Conservation (phyloP, 176 grass and related monocot genomes). For the Hyparrhenia diplandra region DNA sequence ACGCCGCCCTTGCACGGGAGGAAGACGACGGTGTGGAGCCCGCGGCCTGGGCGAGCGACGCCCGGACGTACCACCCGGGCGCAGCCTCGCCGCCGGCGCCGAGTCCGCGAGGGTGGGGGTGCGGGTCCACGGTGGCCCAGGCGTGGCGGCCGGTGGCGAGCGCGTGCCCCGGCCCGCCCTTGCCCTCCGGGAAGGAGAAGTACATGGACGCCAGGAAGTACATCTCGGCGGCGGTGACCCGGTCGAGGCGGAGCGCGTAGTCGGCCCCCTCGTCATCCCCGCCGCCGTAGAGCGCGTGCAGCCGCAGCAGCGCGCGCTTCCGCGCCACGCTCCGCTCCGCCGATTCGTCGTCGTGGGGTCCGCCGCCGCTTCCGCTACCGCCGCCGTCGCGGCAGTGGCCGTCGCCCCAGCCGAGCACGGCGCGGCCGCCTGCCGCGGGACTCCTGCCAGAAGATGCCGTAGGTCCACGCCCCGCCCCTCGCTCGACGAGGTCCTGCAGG, state of each 20-base stretch:
- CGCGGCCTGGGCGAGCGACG: slow-evolving; percentile 53
- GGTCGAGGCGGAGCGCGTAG: slow-evolving; percentile 59
- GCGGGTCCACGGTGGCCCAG: slow-evolving; percentile 48
- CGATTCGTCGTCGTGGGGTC: not conserved
- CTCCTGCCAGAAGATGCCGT: slow-evolving; percentile 89
- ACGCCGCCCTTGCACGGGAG: slow-evolving; percentile 66
- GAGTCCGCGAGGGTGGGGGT: not conserved
- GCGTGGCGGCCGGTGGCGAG: slow-evolving; percentile 46
- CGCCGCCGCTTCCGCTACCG: not conserved
- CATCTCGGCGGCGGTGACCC: slow-evolving; percentile 69
- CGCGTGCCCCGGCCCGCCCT: slow-evolving; percentile 56
- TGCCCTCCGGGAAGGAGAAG: slow-evolving; percentile 61
- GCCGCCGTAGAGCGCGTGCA: slow-evolving; percentile 59
- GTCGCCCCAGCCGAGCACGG: slow-evolving; percentile 78
- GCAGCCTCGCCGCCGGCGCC: not conserved
- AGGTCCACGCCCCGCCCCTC: slow-evolving; percentile 42
- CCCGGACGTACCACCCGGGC: slow-evolving; percentile 57
- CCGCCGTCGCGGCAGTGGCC: slow-evolving; percentile 74
- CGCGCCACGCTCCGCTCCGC: slow-evolving; percentile 21
- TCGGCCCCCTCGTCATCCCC: slow-evolving; percentile 67
- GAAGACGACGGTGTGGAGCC: slow-evolving; percentile 64
- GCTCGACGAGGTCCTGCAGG: slow-evolving; percentile 69
- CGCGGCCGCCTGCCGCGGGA: slow-evolving; percentile 33
- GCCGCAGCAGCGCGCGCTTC: slow-evolving; percentile 74
- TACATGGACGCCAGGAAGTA: slow-evolving; percentile 96